These are phyloP conservation scores for Colletotrichum cuscutae DNA, from an alignment of 2,329 filamentous ascomycete species.

Conservation along the genomic window DNA sequence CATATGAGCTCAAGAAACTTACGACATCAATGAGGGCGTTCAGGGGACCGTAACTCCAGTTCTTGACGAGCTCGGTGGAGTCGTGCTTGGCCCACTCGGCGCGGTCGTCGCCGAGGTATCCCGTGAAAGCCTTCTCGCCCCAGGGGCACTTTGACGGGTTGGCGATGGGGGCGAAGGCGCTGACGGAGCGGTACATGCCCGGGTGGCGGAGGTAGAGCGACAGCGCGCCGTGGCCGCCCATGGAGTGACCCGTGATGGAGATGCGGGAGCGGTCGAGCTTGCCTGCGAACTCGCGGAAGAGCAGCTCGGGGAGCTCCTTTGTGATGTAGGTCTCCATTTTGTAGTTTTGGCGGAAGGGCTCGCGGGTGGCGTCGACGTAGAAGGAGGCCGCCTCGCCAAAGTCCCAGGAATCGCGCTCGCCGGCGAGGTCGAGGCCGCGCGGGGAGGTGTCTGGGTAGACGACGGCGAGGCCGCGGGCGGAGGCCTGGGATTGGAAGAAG, in stretches of 20 bases:
- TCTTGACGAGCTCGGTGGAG: slow-evolving; percentile 86
- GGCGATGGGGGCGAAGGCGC: slow-evolving; percentile 88
- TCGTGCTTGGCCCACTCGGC: slow-evolving; percentile 90
- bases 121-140: slow-evolving; percentile 94
- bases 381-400: slow-evolving; percentile 94
- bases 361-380: slow-evolving; percentile 86
- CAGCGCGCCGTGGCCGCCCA: slow-evolving; percentile 96
- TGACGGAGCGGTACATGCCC: slow-evolving; percentile 87
- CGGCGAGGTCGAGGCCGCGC: slow-evolving; percentile 80
- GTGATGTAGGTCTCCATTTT: slow-evolving; percentile 95
- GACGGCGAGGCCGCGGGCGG: slow-evolving; percentile 85
- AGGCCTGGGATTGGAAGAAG: slow-evolving; percentile 89
- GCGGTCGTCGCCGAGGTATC: slow-evolving; percentile 85
- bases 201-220: slow-evolving; percentile 94
- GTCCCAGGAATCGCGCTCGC: slow-evolving; percentile 90
- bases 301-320: slow-evolving; percentile 81
- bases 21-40: slow-evolving; percentile 90
- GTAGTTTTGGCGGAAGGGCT: slow-evolving; percentile 82
- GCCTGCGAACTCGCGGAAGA: slow-evolving; percentile 77
- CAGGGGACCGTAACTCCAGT: slow-evolving; percentile 73
- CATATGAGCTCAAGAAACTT: slow-evolving; percentile 46
- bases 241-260: slow-evolving; percentile 92
- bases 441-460: slow-evolving; percentile 96
- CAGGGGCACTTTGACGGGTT: slow-evolving; percentile 90
- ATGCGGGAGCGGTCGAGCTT: slow-evolving; percentile 76